Conservation (phyloP, 352 stramenopile genomes). For the Globisporangium sylvaticum region DNA sequence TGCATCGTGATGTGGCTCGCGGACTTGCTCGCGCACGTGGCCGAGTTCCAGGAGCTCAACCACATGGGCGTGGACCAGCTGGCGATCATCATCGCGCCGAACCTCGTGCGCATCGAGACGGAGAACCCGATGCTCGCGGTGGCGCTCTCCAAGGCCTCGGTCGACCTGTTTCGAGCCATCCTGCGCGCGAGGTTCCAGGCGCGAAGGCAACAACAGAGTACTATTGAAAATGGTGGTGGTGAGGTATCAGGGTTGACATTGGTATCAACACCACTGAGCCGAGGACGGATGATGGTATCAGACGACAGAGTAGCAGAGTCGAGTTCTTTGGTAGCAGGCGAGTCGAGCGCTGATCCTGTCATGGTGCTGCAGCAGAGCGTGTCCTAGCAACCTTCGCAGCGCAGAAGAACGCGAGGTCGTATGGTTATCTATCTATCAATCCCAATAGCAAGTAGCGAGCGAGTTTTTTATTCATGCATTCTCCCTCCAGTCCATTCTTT, state of each 20-base stretch:
- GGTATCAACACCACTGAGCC: not conserved
- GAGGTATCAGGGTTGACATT: not conserved
- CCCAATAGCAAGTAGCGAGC: not conserved
- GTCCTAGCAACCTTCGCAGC: not conserved
- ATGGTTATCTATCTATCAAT: not conserved
- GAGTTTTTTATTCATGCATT: not conserved
- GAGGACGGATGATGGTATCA: constrained; percentile 4
- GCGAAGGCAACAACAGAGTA: constrained; percentile 6
- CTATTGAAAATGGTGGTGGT: not conserved
- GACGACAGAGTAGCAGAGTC: not conserved
- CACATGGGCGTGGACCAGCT: constrained; percentile 90
- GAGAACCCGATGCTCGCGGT: constrained; percentile 86
- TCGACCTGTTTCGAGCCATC: constrained; percentile 67
- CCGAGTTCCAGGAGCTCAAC: constrained; percentile 65
- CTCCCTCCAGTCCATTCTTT: not conserved
- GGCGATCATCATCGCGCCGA: constrained; percentile 86
- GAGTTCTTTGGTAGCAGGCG: not conserved
- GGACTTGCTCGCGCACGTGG: constrained; percentile 72
- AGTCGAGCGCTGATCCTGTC: not conserved
- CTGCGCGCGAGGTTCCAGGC: constrained; percentile 35
- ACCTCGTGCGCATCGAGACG: constrained; percentile 83
- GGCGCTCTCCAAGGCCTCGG: constrained; percentile 77
- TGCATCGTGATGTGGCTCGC: constrained; percentile 80
- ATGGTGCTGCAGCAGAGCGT: not conserved
- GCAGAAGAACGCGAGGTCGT: not conserved